Evolutionary conservation across 2,329 filamentous ascomycete species (phyloP).

Genomic region (Curvularia sp.): DNA sequence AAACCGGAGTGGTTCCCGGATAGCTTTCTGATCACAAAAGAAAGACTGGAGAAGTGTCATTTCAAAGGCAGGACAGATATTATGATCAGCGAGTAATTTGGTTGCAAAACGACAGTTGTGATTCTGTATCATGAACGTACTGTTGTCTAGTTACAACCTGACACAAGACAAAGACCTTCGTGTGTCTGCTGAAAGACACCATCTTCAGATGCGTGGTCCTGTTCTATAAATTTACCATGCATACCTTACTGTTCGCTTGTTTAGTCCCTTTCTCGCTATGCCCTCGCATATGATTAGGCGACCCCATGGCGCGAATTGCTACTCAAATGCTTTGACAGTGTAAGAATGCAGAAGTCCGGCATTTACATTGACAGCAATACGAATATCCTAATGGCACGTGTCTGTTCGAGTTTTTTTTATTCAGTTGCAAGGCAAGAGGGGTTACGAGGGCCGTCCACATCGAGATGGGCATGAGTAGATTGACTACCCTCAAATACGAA

Average conservation of each 20-base stretch:
- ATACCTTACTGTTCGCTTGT: background rate
- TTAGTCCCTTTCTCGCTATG: background rate
- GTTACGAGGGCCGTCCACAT: too few relatives aligned
- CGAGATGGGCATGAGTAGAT: too few relatives aligned
- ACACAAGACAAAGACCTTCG: too few relatives aligned
- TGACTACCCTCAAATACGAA: too few relatives aligned
- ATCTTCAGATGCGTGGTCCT: background rate
- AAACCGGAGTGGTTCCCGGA: slow-evolving; percentile 62
- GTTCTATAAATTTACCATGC: background rate
- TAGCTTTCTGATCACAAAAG: slow-evolving; percentile 58
- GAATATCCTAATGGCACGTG: too few relatives aligned
- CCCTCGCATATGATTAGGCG: background rate
- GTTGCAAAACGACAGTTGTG: too few relatives aligned
- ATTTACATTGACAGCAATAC: too few relatives aligned
- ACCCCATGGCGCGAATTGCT: background rate
- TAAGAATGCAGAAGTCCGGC: too few relatives aligned
- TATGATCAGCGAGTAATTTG: background rate
- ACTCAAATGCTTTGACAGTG: background rate
- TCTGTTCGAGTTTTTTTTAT: too few relatives aligned
- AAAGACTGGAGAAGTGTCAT: slow-evolving; percentile 41
- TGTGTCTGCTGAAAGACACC: too few relatives aligned
- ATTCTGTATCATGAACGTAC: background rate
- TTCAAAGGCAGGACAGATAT: slow-evolving; percentile 1
- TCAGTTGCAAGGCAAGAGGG: too few relatives aligned
- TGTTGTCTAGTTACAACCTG: background rate